Conservation (phyloP, 2,329 filamentous ascomycete genomes). For the Arachnopeziza araneosa region DNA sequence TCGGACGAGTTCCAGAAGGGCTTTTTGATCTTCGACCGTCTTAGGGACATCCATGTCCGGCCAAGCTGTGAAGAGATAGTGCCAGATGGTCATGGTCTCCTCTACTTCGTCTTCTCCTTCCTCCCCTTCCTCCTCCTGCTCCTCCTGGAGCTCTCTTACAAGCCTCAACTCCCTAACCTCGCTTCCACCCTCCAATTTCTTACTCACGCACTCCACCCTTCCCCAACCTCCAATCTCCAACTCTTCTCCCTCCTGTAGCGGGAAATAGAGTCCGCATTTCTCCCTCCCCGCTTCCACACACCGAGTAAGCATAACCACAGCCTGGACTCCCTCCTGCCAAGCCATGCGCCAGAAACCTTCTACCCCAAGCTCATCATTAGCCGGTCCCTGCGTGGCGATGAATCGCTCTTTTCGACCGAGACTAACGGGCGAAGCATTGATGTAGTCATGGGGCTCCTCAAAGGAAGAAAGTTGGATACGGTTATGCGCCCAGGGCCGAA, state of each 20-base stretch:
- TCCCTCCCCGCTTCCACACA: conserved; percentile 10
- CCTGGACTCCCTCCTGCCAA: conserved; percentile 5
- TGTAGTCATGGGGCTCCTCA: conserved; percentile 54
- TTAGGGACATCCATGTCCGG: conserved; percentile 16
- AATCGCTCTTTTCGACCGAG: conserved; percentile 30
- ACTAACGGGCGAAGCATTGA: conserved; percentile 66
- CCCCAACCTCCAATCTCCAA: conserved; percentile 5
- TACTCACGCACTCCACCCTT: conserved; percentile 7
- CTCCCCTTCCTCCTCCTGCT: neutral
- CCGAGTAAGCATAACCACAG: conserved; percentile 16
- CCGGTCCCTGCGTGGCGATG: conserved; percentile 14
- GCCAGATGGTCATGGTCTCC: conserved; percentile 10
- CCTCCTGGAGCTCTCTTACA: neutral
- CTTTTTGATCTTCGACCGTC: conserved; percentile 9
- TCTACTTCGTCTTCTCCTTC: neutral
- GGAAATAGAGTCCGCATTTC: conserved; percentile 17
- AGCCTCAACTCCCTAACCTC: conserved; percentile 11
- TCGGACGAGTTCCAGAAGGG: conserved; percentile 5
- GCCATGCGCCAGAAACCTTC: conserved; percentile 8
- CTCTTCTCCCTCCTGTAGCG: conserved; percentile 5
- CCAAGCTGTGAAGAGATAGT: conserved; percentile 16
- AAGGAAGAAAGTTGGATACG: conserved; percentile 76
- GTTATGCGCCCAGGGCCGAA: conserved; percentile 82
- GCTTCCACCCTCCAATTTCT: conserved; percentile 2
- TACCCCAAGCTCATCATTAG: neutral